Evolutionary conservation across 176 grass and related monocot genomes (phyloP), one percentile per base, ranked within the genome.

Genomic region (Musa acuminata): DNA sequence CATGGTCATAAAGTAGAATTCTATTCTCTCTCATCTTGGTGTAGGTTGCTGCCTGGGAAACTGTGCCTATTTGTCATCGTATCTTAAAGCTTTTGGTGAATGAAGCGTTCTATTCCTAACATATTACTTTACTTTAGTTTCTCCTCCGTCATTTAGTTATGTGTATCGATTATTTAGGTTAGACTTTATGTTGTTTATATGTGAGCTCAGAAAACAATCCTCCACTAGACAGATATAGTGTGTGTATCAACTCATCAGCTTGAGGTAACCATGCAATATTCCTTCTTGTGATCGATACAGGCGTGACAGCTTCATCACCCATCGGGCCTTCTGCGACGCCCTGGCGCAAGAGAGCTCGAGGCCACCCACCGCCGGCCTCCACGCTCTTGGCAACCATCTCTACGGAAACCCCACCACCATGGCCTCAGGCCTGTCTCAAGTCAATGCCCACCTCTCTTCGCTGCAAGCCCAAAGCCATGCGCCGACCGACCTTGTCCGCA

Each of bases 271-370:
- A 19, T 24, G 29, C 6, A 48, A 19, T 14, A 0, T 21, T 14
- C 54, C 16, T 74, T 27, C 20, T 11, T 74, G 23, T 17, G 24
- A 17, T 35, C 7, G 8, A 19, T 88, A 65, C 86, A 98, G 94
- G 88, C 87, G 94, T 73, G 94, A 98, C 83, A 98, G 94, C 82
- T 98, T 98, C 85, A 91, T 98, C 85, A 98, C 94, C 7, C 94
- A 98, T 84, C 73, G 94, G 71, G 94, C 94, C 17, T 98, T 98
- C 84, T 98, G 94, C 23, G 94, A 98, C 22, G 94, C 90, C 8
- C 78, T 98, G 4, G 82, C 94, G 2, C 94, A 98, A 85, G 94
- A 98, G 75, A 98, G 84, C 81, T 78, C 84, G 9, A 75, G 90
- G 73, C 87, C 92, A 71, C 87, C 90, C 17, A 81, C 84, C 1